Conservation (phyloP, 371 early-diverging fungal genomes). For the Mucor plumbeus region DNA sequence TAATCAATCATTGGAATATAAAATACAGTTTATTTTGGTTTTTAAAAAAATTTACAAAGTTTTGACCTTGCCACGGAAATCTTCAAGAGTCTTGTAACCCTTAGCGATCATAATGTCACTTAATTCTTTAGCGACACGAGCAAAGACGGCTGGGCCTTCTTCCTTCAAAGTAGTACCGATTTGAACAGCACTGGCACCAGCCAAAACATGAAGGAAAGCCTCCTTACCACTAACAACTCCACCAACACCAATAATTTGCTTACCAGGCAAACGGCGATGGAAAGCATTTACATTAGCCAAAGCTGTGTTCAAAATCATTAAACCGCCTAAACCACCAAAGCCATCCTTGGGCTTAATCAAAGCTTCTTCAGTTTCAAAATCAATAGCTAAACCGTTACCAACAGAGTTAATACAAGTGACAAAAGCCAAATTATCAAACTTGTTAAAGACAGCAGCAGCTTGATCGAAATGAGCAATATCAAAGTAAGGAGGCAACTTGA, state of each 20-base stretch:
- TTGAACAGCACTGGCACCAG: constrained; percentile 57
- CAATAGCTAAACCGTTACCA: constrained; percentile 57
- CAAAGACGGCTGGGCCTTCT: constrained; percentile 52
- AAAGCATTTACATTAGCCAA: constrained; percentile 59
- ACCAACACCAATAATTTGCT: constrained; percentile 58
- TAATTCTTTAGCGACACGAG: constrained; percentile 51
- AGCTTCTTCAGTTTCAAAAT: constrained; percentile 53
- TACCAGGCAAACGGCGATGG: constrained; percentile 46
- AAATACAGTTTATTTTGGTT: not conserved
- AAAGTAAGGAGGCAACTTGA: constrained; percentile 60
- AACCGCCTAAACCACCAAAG: constrained; percentile 58
- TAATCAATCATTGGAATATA: not conserved
- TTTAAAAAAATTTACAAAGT: constrained; percentile 40
- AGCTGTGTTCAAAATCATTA: constrained; percentile 51
- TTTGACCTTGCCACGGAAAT: constrained; percentile 61
- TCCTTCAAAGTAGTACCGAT: constrained; percentile 54
- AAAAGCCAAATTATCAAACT: constrained; percentile 48
- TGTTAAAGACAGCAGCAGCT: constrained; percentile 48
- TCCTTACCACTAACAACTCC: constrained; percentile 57
- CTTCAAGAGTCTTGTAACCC: constrained; percentile 50
- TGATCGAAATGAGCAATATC: constrained; percentile 57
- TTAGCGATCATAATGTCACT: constrained; percentile 52
- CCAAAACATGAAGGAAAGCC: constrained; percentile 54
- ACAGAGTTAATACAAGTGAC: constrained; percentile 59
- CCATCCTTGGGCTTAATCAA: constrained; percentile 58